Conservation (phyloP, 2,329 filamentous ascomycete genomes). For the Tolypocladium inflatum region DNA sequence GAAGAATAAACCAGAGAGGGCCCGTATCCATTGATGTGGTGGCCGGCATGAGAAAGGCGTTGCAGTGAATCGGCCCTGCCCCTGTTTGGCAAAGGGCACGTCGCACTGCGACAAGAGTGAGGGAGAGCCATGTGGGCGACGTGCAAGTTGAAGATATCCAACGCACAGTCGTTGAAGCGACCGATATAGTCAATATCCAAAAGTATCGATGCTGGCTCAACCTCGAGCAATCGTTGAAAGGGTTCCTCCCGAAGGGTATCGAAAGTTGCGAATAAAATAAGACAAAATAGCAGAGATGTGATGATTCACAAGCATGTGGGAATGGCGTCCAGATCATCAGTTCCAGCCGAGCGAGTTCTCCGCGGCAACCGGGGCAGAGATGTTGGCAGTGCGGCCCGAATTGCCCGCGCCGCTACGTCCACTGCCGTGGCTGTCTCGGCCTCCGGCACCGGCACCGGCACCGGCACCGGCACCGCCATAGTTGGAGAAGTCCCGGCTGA, state of each 20-base stretch:
- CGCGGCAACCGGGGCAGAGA: constrained; percentile 82
- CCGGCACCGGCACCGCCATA: constrained; percentile 40
- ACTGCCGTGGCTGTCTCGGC: constrained; percentile 55
- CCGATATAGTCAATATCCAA: neutral
- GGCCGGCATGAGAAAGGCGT: neutral
- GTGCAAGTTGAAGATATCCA: neutral
- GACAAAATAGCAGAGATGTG: constrained; percentile 11
- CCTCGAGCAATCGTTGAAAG: constrained; percentile 1
- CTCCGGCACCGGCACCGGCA: constrained; percentile 25
- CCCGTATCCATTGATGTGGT: neutral
- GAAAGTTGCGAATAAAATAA: constrained; percentile 12
- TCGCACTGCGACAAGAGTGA: neutral
- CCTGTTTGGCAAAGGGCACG: neutral
- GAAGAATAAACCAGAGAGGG: constrained; percentile 1
- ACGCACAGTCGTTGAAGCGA: neutral
- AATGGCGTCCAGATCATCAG: constrained; percentile 28
- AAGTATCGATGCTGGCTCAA: neutral
- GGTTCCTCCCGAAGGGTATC: constrained; percentile 23
- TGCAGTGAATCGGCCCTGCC: neutral
- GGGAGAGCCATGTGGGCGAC: neutral
- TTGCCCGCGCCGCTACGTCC: constrained; percentile 45
- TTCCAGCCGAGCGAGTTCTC: constrained; percentile 97
- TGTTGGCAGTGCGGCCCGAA: constrained; percentile 52
- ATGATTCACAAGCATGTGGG: neutral
- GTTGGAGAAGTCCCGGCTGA: constrained; percentile 45